phyloP scores from a whole-genome alignment of 2,329 filamentous ascomycete genomes.

The Monilinia fructigena region DNA sequence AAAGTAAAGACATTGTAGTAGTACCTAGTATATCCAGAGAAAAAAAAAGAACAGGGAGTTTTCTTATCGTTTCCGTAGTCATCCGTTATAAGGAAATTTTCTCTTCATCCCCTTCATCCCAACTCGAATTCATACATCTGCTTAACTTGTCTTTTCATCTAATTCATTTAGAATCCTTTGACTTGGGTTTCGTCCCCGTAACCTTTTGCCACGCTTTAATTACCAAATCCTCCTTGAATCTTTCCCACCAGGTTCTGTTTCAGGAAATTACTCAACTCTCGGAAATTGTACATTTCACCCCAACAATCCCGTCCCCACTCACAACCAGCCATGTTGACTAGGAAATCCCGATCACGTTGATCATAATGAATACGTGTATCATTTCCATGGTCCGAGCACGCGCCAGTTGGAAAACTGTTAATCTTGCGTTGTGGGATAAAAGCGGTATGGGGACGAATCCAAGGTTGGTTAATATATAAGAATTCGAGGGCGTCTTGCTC shows the following conservation, averaged over 20 bases:
- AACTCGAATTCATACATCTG: conserved; percentile 2
- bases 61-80: conserved; percentile 13
- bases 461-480: conserved; percentile 86
- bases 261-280: conserved; percentile 84
- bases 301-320: conserved; percentile 97
- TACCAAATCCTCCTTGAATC: conserved; percentile 61
- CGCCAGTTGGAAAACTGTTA: conserved; percentile 90
- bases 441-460: conserved; percentile 83
- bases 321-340: conserved; percentile 98
- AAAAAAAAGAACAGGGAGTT: neutral
- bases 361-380: conserved; percentile 82
- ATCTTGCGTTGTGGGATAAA: conserved; percentile 90
- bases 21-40: conserved; percentile 16
- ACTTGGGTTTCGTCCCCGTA: conserved; percentile 48
- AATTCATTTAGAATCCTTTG: conserved; percentile 26
- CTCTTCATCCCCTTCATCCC: neutral
- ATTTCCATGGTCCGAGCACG: conserved; percentile 75
- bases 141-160: neutral
- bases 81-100: neutral
- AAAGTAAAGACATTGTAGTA: conserved; percentile 9
- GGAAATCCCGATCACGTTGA: conserved; percentile 80
- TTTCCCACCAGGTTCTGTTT: conserved; percentile 85
- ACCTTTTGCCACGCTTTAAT: conserved; percentile 61
- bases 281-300: conserved; percentile 96
- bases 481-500: conserved; percentile 95